These are phyloP conservation scores for Rhynchosporium secalis DNA, from an alignment of 2,329 filamentous ascomycete genomes.

Conservation along the genomic window DNA sequence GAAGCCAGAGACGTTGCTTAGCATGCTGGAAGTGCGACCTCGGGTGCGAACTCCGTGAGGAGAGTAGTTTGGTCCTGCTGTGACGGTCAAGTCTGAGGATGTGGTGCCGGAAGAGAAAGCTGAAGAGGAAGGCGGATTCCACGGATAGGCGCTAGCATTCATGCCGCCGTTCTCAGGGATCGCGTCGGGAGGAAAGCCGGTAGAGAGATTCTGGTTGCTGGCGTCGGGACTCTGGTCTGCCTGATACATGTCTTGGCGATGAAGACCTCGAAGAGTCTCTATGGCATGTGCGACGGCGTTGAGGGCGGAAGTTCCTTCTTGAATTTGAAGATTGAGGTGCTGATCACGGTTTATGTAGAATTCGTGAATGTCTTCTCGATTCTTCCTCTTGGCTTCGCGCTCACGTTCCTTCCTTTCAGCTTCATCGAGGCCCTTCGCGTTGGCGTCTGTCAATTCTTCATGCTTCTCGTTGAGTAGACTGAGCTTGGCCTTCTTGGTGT, in stretches of 20 bases:
- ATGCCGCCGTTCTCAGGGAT: conserved; percentile 25
- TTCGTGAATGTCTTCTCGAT: conserved; percentile 33
- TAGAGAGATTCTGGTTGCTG: conserved; percentile 27
- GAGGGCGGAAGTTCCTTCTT: conserved; percentile 21
- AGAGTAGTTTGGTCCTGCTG: conserved; percentile 13
- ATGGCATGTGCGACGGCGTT: conserved; percentile 21
- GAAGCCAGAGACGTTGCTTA: conserved; percentile 66
- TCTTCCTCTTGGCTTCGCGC: conserved; percentile 33
- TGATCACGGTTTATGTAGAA: conserved; percentile 33
- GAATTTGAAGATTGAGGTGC: conserved; percentile 24
- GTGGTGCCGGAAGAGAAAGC: conserved; percentile 15
- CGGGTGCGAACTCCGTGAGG: conserved; percentile 38
- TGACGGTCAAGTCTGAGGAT: conserved; percentile 19
- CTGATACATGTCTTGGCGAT: conserved; percentile 23
- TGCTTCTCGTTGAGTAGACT: conserved; percentile 72
- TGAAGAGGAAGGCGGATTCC: conserved; percentile 28
- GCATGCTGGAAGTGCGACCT: conserved; percentile 65
- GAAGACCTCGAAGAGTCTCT: conserved; percentile 12
- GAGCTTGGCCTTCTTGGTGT: conserved; percentile 71
- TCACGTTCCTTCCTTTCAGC: conserved; percentile 38
- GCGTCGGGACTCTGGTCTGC: conserved; percentile 25
- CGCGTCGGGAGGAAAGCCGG: conserved; percentile 14
- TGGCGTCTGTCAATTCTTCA: conserved; percentile 67
- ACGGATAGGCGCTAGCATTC: conserved; percentile 27
- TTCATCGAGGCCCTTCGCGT: conserved; percentile 52